Conservation (phyloP, 495 filamentous ascomycete species). For the Glutinoglossum americanum region DNA sequence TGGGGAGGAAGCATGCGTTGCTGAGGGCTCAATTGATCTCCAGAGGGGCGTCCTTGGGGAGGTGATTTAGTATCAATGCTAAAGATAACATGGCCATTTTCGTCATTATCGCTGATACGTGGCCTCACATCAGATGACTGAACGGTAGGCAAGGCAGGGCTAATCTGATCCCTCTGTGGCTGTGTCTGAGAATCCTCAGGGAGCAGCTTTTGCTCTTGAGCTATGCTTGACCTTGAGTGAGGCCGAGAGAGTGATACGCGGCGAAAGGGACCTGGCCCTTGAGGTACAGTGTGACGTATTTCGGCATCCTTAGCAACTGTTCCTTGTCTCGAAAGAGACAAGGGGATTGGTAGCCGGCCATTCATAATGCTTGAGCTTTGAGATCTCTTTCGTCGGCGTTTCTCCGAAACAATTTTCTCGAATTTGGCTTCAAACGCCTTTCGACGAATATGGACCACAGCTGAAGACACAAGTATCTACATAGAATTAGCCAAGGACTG, state of each 20-base stretch:
- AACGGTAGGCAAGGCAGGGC: not conserved
- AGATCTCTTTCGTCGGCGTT: slow-evolving; percentile 6
- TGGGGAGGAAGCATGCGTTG: not conserved
- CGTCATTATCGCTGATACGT: not conserved
- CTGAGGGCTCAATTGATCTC: not conserved
- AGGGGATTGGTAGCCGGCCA: not conserved
- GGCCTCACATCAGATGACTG: not conserved
- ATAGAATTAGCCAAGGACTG: not conserved
- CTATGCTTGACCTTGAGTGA: not conserved
- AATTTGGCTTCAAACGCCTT: slow-evolving; percentile 50
- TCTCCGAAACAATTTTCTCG: slow-evolving; percentile 24
- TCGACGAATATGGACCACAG: slow-evolving; percentile 42
- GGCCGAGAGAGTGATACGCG: not conserved
- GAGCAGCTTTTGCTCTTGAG: not conserved
- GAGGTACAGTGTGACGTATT: not conserved
- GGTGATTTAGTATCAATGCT: not conserved
- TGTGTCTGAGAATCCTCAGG: not conserved
- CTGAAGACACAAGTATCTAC: slow-evolving; percentile 36
- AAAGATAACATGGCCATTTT: not conserved
- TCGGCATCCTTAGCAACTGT: not conserved
- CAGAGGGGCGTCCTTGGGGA: not conserved
- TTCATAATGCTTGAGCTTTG: not conserved
- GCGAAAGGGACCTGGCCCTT: not conserved
- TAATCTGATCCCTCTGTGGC: not conserved
- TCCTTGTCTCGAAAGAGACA: slow-evolving; percentile 2